Base-by-base conservation (phyloP, 208 protist species). In the Acanthamoeba culbertsoni region DNA sequence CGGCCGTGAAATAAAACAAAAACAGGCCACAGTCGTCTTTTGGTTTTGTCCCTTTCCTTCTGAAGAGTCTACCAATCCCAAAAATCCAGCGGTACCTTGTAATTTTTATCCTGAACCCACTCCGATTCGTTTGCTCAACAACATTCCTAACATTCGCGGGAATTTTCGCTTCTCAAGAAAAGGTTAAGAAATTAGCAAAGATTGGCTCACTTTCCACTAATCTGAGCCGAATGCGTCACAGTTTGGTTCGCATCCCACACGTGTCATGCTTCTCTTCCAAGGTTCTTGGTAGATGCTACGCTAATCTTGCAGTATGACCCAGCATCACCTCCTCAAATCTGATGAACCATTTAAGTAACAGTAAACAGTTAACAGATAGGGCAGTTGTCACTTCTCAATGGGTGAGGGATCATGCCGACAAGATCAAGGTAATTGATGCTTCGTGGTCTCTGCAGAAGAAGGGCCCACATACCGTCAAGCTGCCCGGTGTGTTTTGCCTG, bases 1-100 rank as follows among this genome's bases (percentile, higher is more conserved):
- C 35, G 71, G 71, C 43, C 71, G 71, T 82, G 71, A 53, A 82
- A 43, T 82, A 82, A 82, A 82, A 82, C 71, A 82, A 82, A 82
- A 43, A 82, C 16, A 8, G 23, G 20, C 23, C 31, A 8, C 42
- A 1, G 42, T 12, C 42, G 26, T 0, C 37, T n/a, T 2, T n/a
- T 53, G 28, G 10, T 28, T 82, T 37, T 73, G 2, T 43, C 1
- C 7, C 5, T 42, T 0, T 7, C 33, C 63, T 37, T 7, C 16
- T 20, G 14, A 2, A 26, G 28, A 7, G 7, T 5, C 31, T n/a
- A 5, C 4, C 20, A 7, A 63, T 14, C 55, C 55, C 55, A n/a
- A 55, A 55, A 55, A 55, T 8, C 12, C 48, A 55, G 18, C 18
- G 12, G 48, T 55, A 23, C 18, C 18, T 55, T 55, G 48, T 55